phyloP scores from a whole-genome alignment of 1,139 yeast species.

The Scheffersomyces insectosa region DNA sequence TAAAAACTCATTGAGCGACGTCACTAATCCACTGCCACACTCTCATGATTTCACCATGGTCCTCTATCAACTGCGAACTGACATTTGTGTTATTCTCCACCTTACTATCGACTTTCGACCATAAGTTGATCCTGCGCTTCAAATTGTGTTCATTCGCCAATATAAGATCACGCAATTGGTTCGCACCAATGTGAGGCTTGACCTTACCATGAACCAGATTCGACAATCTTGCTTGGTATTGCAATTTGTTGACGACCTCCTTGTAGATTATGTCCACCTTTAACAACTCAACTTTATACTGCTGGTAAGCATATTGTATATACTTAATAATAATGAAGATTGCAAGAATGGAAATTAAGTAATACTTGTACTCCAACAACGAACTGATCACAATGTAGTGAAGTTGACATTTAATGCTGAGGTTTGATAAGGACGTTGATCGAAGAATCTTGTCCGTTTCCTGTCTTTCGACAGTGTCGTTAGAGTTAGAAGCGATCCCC shows the following conservation, averaged over 20 bases:
- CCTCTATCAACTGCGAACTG: slow-evolving; percentile 59
- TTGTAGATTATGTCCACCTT: slow-evolving; percentile 37
- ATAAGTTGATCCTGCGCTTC: slow-evolving; percentile 49
- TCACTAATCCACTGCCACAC: slow-evolving; percentile 88
- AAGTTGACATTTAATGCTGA: slow-evolving; percentile 61
- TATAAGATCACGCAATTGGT: slow-evolving; percentile 75
- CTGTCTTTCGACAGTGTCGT: slow-evolving; percentile 32
- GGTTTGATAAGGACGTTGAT: slow-evolving; percentile 70
- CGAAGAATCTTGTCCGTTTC: slow-evolving; percentile 56
- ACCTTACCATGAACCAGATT: slow-evolving; percentile 38
- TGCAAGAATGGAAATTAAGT: slow-evolving; percentile 29
- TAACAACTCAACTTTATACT: slow-evolving; percentile 29
- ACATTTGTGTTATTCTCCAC: slow-evolving; percentile 72
- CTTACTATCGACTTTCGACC: slow-evolving; percentile 61
- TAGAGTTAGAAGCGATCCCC: slow-evolving; percentile 22
- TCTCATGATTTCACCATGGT: slow-evolving; percentile 83
- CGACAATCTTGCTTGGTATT: slow-evolving; percentile 34
- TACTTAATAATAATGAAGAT: slow-evolving; percentile 20
- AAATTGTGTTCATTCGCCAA: slow-evolving; percentile 48
- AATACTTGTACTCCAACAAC: slow-evolving; percentile 41
- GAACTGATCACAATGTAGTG: slow-evolving; percentile 56
- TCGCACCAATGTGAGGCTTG: slow-evolving; percentile 61
- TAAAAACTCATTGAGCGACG: slow-evolving; percentile 10
- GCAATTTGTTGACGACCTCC: slow-evolving; percentile 50
- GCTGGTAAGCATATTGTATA: slow-evolving; percentile 34